Evolutionary conservation across 768 basidiomycete species (phyloP).

Genomic region (Mycena filopes): DNA sequence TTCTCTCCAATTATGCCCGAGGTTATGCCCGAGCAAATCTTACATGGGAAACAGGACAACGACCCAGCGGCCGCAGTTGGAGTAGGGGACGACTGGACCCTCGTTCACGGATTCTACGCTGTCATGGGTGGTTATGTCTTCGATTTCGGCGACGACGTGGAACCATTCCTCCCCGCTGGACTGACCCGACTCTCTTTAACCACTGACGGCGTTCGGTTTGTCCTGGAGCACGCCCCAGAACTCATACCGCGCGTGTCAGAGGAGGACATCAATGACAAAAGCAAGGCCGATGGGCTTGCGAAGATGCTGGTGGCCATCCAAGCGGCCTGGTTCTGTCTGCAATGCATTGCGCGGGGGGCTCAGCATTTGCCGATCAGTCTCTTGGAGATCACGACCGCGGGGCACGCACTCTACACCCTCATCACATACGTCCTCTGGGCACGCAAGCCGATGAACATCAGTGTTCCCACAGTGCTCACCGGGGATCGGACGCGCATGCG

Average conservation of each 20-base stretch:
- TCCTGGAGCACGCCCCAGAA: conserved; percentile 10
- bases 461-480: neutral
- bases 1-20: neutral
- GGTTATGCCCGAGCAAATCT: too few relatives aligned
- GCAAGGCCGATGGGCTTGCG: conserved; percentile 39
- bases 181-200: conserved; percentile 6
- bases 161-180: conserved; percentile 9
- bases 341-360: neutral
- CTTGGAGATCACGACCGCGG: conserved; percentile 5
- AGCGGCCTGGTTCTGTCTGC: conserved; percentile 35
- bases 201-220: neutral
- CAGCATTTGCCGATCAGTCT: conserved; percentile 10
- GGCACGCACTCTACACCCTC: conserved; percentile 8
- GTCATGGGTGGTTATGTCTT: conserved; percentile 14
- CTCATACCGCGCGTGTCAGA: conserved; percentile 4
- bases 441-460: conserved; percentile 9
- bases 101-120: conserved; percentile 15
- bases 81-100: conserved; percentile 8
- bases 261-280: conserved; percentile 38
- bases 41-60: too few relatives aligned
- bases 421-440: conserved; percentile 20
- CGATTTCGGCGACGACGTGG: neutral
- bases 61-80: too few relatives aligned
- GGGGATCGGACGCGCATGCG: neutral
- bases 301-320: conserved; percentile 39